Evolutionary conservation across 164 flowering plant genomes (phyloP).

Genomic region (Cinnamomum chago): DNA sequence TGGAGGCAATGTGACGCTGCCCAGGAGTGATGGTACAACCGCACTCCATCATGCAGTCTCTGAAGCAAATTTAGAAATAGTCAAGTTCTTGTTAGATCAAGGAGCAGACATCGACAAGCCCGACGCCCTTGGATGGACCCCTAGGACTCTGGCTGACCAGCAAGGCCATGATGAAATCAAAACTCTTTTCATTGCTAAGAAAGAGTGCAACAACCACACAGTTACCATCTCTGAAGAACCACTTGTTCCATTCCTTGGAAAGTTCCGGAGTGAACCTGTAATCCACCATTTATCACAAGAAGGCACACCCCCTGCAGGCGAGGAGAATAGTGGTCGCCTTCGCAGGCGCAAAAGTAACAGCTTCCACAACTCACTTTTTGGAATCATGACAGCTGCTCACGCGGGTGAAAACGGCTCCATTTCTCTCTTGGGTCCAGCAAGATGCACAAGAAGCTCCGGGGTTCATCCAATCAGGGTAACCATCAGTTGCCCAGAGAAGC

Average conservation of each 20-base stretch:
- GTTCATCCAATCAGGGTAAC: slow-evolving; percentile 41
- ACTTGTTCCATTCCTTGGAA: slow-evolving; percentile 29
- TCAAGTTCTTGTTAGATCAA: slow-evolving; percentile 47
- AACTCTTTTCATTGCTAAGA: slow-evolving; percentile 37
- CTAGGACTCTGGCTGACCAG: slow-evolving; percentile 75
- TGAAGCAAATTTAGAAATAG: slow-evolving; percentile 63
- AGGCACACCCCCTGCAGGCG: slow-evolving; percentile 11
- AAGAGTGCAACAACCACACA: slow-evolving; percentile 23
- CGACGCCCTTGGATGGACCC: slow-evolving; percentile 69
- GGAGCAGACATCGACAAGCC: slow-evolving; percentile 63
- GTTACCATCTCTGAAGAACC: slow-evolving; percentile 23
- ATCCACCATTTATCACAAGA: slow-evolving; percentile 27
- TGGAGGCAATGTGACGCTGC: slow-evolving; percentile 54
- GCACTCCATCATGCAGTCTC: slow-evolving; percentile 82
- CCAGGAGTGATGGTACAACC: slow-evolving; percentile 51
- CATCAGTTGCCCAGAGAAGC: slow-evolving; percentile 54
- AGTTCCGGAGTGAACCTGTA: slow-evolving; percentile 57
- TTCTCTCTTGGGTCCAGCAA: slow-evolving; percentile 12
- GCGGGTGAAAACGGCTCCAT: slow-evolving; percentile 26
- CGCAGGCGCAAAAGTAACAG: slow-evolving; percentile 49
- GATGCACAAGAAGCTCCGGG: not conserved
- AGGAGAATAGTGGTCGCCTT: slow-evolving; percentile 21
- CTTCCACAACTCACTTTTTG: slow-evolving; percentile 78
- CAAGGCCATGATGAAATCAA: slow-evolving; percentile 76
- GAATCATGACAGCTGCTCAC: slow-evolving; percentile 64